Conservation (phyloP, 306 rosid genomes). For the Trifolium dubium region DNA sequence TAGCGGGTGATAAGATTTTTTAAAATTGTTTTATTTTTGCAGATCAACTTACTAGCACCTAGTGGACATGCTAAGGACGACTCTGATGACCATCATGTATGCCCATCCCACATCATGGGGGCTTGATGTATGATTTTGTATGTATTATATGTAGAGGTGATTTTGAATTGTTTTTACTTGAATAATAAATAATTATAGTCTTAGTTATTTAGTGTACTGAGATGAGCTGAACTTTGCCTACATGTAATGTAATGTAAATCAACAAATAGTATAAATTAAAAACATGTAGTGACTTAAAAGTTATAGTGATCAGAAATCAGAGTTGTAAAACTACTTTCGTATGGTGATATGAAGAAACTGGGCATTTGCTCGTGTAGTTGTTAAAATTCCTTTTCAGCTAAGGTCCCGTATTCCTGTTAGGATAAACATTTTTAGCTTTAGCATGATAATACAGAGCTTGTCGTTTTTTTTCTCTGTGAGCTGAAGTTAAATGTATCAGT, state of each 20-base stretch:
- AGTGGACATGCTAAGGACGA: slow-evolving; percentile 52
- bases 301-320: not conserved
- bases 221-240: slow-evolving; percentile 21
- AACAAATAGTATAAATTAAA: slow-evolving; percentile 24
- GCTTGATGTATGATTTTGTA: slow-evolving; percentile 56
- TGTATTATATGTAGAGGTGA: slow-evolving; percentile 4
- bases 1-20: not conserved
- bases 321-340: slow-evolving; percentile 20
- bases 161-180: not conserved
- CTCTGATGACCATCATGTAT: slow-evolving; percentile 38
- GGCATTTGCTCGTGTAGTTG: not conserved
- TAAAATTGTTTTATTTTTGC: slow-evolving; percentile 30
- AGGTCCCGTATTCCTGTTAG: not conserved
- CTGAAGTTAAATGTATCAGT: slow-evolving; percentile 3
- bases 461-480: not conserved
- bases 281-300: slow-evolving; percentile 14
- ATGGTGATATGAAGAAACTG: not conserved
- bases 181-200: not conserved
- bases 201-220: not conserved
- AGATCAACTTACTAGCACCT: slow-evolving; percentile 76
- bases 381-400: slow-evolving; percentile 23
- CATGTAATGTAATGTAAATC: slow-evolving; percentile 26
- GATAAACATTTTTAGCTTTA: not conserved
- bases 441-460: not conserved
- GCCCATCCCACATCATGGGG: slow-evolving; percentile 63